These are phyloP conservation scores for Coniochaeta pulveracea DNA, from an alignment of 2,329 filamentous ascomycete species.

Conservation along the genomic window DNA sequence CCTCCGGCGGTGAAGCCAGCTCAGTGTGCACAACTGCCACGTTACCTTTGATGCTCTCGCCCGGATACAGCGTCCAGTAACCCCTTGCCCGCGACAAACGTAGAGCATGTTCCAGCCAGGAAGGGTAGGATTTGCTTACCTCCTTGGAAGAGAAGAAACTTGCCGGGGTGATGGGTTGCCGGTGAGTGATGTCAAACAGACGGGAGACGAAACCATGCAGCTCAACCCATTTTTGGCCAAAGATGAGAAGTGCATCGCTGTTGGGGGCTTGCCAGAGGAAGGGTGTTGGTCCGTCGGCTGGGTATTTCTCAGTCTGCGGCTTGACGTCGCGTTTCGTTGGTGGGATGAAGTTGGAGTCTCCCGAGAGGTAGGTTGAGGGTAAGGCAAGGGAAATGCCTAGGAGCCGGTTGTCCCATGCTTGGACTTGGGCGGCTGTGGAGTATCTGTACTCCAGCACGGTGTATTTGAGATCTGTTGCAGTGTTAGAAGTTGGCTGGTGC, in stretches of 20 bases:
- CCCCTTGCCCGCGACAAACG: constrained; percentile 66
- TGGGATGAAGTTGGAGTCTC: constrained; percentile 39
- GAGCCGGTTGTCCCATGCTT: constrained; percentile 41
- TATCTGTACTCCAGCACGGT: constrained; percentile 66
- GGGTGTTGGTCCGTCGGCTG: constrained; percentile 29
- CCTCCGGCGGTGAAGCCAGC: constrained; percentile 62
- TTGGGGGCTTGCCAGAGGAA: constrained; percentile 83
- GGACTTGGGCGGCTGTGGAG: constrained; percentile 35
- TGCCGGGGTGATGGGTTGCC: constrained; percentile 18
- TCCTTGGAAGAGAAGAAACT: constrained; percentile 38
- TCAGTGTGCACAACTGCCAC: constrained; percentile 72
- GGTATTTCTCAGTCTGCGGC: background rate
- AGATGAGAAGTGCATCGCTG: constrained; percentile 70
- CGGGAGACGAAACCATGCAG: constrained; percentile 69
- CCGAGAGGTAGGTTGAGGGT: constrained; percentile 53
- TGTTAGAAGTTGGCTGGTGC: constrained; percentile 3
- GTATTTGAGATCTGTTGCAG: constrained; percentile 56
- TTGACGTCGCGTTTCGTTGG: constrained; percentile 18
- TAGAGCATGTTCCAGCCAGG: constrained; percentile 69
- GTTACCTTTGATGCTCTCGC: constrained; percentile 36
- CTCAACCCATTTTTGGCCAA: constrained; percentile 79
- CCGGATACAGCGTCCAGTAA: constrained; percentile 73
- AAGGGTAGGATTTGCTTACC: constrained; percentile 57
- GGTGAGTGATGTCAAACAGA: constrained; percentile 36
- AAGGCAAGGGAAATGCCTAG: constrained; percentile 73